phyloP scores from a whole-genome alignment of 306 rosid genomes.

The Trichosanthes cucumerina region DNA sequence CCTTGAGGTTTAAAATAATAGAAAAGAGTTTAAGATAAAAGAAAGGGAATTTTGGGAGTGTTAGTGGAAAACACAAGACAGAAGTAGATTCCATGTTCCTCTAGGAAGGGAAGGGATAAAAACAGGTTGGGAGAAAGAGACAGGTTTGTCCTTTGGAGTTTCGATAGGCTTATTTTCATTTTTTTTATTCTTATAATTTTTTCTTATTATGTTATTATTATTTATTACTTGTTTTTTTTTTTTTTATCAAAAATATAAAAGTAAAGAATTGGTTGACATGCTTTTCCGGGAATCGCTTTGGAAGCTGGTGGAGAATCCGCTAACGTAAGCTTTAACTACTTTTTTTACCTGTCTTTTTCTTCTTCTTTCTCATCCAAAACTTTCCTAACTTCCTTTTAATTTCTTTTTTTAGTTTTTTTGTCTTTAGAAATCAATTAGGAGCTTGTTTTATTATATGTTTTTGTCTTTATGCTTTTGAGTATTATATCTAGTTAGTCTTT shows the following conservation, averaged over 20 bases:
- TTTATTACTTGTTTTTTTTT: neutral
- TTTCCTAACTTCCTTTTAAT: neutral
- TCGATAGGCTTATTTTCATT: neutral
- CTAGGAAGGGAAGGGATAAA: neutral
- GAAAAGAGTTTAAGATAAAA: too few species aligned
- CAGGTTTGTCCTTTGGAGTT: conserved; percentile 8
- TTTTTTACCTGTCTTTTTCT: neutral
- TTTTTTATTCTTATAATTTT: neutral
- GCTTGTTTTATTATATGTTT: neutral
- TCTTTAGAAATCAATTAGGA: neutral
- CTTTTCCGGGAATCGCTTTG: neutral
- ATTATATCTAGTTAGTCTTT: too few species aligned
- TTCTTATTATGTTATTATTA: neutral
- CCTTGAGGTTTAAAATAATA: too few species aligned
- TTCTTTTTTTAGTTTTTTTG: neutral
- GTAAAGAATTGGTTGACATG: conserved; percentile 4
- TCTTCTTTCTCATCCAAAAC: neutral
- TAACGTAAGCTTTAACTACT: conserved; percentile 4
- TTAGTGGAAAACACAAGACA: neutral
- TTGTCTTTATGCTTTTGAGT: too few species aligned
- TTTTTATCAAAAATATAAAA: neutral
- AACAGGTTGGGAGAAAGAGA: neutral
- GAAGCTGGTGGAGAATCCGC: conserved; percentile 7
- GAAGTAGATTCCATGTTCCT: conserved; percentile 12
- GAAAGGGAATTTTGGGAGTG: neutral